Percentiles rank a stretch among this genome's conserved stretches.
These are phyloP conservation scores for Sanghuangporus weigelae DNA, from an alignment of 1,284 basidiomycete genomes.

Conservation along the genomic window DNA sequence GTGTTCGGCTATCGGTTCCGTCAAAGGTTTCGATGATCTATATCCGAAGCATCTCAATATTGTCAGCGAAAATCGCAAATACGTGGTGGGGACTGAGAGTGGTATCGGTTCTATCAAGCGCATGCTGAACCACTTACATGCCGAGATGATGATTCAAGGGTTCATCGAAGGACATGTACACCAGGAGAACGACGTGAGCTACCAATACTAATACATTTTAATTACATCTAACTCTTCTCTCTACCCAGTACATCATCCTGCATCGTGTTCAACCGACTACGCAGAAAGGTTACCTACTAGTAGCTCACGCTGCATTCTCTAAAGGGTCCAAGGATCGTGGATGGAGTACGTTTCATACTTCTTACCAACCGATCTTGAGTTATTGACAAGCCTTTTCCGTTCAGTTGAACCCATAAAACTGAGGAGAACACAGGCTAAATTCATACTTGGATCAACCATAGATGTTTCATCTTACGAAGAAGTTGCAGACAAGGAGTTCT, in stretches of 20 bases:
- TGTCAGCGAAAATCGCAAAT: slow-evolving; percentile 76
- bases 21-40: slow-evolving; percentile 95
- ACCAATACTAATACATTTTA: neutral
- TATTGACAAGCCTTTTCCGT: neutral
- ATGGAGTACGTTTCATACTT: slow-evolving; percentile 45
- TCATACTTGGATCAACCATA: slow-evolving; percentile 74
- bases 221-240: neutral
- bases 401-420: slow-evolving; percentile 81
- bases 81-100: slow-evolving; percentile 56
- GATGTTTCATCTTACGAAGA: slow-evolving; percentile 65
- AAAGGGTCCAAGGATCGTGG: slow-evolving; percentile 79
- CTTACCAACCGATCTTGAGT: neutral
- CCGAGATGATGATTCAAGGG: slow-evolving; percentile 82
- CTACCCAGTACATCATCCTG: slow-evolving; percentile 77
- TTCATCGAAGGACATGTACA: slow-evolving; percentile 92
- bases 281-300: slow-evolving; percentile 85
- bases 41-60: slow-evolving; percentile 88
- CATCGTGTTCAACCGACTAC: slow-evolving; percentile 88
- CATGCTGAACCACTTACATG: slow-evolving; percentile 79
- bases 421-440: slow-evolving; percentile 71
- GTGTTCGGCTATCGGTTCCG: slow-evolving; percentile 81
- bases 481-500: slow-evolving; percentile 47
- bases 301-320: slow-evolving; percentile 85
- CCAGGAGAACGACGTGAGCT: slow-evolving; percentile 83
- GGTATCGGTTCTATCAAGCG: slow-evolving; percentile 83